Percentiles rank a stretch among this genome's conserved stretches.
Evolutionary conservation across 805 yeast species (phyloP).

Genomic region (Candida parachauliodes): DNA sequence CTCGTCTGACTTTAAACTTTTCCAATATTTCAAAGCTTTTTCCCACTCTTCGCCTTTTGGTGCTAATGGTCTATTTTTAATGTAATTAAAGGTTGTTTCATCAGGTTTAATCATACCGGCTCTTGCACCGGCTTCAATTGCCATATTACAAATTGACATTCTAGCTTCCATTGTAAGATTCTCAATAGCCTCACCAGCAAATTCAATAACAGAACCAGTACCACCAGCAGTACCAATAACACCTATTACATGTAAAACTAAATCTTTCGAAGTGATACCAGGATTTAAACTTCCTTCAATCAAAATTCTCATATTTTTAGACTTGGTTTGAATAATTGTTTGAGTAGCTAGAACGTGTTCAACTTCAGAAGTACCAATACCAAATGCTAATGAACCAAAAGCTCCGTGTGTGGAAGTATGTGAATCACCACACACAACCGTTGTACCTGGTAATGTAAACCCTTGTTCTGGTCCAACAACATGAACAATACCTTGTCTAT

Average conservation of each 20-base stretch:
- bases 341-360: constrained; percentile 99
- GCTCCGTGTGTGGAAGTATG: constrained; percentile 99
- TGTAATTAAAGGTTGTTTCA: constrained; percentile 79
- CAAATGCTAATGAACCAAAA: constrained; percentile 94
- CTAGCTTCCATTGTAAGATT: constrained; percentile 93
- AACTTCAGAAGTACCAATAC: constrained; percentile 98
- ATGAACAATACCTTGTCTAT: constrained; percentile 97
- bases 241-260: constrained; percentile 91
- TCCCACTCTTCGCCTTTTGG: constrained; percentile 95
- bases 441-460: constrained; percentile 96
- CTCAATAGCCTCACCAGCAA: constrained; percentile 93
- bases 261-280: constrained; percentile 95
- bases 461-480: constrained; percentile 99
- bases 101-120: constrained; percentile 99
- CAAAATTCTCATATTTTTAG: constrained; percentile 90
- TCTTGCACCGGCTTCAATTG: constrained; percentile 98
- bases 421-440: constrained; percentile 98
- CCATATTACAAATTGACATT: constrained; percentile 99
- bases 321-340: constrained; percentile 89
- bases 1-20: constrained; percentile 78
- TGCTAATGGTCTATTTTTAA: constrained; percentile 91
- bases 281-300: constrained; percentile 80
- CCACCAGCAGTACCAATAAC: constrained; percentile 99
- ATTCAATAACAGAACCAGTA: constrained; percentile 95
- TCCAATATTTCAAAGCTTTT: constrained; percentile 90